These are phyloP conservation scores for Kodamaea fukazawae DNA, from an alignment of 805 yeast genomes.

Conservation along the genomic window DNA sequence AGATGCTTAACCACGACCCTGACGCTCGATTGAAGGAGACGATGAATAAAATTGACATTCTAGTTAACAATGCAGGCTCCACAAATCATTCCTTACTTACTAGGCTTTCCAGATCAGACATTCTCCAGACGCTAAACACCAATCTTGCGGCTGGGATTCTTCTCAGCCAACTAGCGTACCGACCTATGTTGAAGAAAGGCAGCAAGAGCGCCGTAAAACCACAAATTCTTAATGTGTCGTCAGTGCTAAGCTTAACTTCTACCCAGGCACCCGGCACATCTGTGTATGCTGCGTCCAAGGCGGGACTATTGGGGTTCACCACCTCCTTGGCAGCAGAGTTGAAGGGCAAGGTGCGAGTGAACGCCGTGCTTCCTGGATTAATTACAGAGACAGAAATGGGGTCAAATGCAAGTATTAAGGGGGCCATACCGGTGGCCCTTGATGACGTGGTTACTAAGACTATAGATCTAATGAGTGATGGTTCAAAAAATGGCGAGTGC, in stretches of 20 bases:
- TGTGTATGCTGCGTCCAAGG: conserved; percentile 68
- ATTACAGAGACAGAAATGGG: conserved; percentile 69
- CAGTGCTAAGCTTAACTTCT: conserved; percentile 51
- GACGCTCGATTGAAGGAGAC: conserved; percentile 14
- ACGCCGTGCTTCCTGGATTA: conserved; percentile 67
- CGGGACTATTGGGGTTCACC: conserved; percentile 66
- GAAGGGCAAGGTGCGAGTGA: conserved; percentile 55
- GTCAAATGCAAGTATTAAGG: conserved; percentile 21
- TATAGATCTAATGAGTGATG: conserved; percentile 21
- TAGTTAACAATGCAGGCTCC: conserved; percentile 67
- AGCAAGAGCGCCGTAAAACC: conserved; percentile 18
- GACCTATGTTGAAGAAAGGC: conserved; percentile 43
- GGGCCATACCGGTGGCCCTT: conserved; percentile 22
- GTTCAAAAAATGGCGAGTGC: conserved; percentile 30
- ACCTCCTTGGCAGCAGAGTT: conserved; percentile 59
- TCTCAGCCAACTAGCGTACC: conserved; percentile 50
- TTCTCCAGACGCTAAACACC: conserved; percentile 46
- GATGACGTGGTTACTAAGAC: conserved; percentile 27
- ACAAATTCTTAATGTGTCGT: conserved; percentile 60
- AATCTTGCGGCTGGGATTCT: conserved; percentile 64
- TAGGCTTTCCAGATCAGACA: conserved; percentile 38
- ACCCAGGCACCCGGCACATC: conserved; percentile 50
- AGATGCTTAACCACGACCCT: conserved; percentile 5
- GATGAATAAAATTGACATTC: conserved; percentile 39
- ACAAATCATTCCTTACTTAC: conserved; percentile 55